A percentile compares a stretch with the other conserved stretches of the same genome.
Conservation (phyloP, 257 asterid species). For the Leonotis leonurus region DNA sequence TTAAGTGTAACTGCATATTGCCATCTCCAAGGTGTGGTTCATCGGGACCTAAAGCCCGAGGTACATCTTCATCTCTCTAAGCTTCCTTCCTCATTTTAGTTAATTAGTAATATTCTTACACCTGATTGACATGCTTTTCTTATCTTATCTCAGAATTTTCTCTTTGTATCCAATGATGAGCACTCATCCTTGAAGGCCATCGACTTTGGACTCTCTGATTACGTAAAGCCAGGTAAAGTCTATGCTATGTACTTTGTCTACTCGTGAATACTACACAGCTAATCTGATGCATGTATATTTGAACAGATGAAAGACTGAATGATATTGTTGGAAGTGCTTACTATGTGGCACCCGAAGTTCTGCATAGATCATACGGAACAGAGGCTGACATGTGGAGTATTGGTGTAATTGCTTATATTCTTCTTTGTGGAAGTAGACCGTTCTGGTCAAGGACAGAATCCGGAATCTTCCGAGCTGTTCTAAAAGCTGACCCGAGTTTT, state of each 20-base stretch:
- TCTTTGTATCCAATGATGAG: conserved; percentile 46
- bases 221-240: conserved; percentile 60
- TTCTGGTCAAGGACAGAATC: conserved; percentile 76
- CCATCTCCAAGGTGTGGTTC: conserved; percentile 79
- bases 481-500: conserved; percentile 44
- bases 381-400: conserved; percentile 88
- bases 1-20: conserved; percentile 46
- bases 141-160: conserved; percentile 49
- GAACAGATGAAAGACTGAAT: conserved; percentile 61
- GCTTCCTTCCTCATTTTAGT: background rate
- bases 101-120: background rate
- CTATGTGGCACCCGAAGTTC: conserved; percentile 77
- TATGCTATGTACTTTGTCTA: conserved; percentile 1
- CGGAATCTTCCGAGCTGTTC: conserved; percentile 64
- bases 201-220: conserved; percentile 81
- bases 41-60: conserved; percentile 74
- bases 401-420: conserved; percentile 75
- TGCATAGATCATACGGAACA: conserved; percentile 65
- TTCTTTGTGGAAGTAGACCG: conserved; percentile 78
- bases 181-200: conserved; percentile 62
- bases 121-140: conserved; percentile 6
- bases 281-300: conserved; percentile 15
- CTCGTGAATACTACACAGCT: background rate
- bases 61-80: conserved; percentile 15
- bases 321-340: conserved; percentile 83